A percentile compares a stretch with the other conserved stretches of the same genome.
These are phyloP conservation scores for Bryoglossum gracile DNA, from an alignment of 495 filamentous ascomycete species.

Conservation along the genomic window DNA sequence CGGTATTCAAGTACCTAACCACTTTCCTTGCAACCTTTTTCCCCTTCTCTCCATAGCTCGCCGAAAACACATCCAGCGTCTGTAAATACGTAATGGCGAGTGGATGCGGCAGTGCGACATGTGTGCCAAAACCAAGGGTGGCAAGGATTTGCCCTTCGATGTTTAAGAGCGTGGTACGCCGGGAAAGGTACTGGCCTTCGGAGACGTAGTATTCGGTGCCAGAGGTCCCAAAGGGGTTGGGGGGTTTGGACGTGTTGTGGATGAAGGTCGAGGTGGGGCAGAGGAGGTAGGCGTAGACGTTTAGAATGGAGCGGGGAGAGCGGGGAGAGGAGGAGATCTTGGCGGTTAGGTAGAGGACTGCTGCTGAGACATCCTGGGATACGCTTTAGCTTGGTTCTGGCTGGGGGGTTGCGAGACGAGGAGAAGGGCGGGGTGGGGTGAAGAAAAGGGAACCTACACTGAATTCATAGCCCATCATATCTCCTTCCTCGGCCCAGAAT, in stretches of 20 bases:
- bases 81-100: slow-evolving; percentile 92
- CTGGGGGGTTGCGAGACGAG: no score
- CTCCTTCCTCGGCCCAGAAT: slow-evolving; percentile 61
- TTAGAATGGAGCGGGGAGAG: slow-evolving; percentile 69
- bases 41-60: slow-evolving; percentile 20
- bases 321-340: slow-evolving; percentile 76
- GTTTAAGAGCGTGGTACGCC: slow-evolving; percentile 54
- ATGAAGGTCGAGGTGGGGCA: slow-evolving; percentile 55
- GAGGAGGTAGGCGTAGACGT: slow-evolving; percentile 77
- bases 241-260: slow-evolving; percentile 26
- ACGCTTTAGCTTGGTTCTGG: no score
- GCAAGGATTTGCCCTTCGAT: slow-evolving; percentile 70
- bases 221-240: no score
- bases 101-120: slow-evolving; percentile 76
- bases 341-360: slow-evolving; percentile 70
- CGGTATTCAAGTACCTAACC: slow-evolving; percentile 69
- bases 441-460: slow-evolving; percentile 33
- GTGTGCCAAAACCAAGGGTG: slow-evolving; percentile 70
- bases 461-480: slow-evolving; percentile 37
- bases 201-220: slow-evolving; percentile 65
- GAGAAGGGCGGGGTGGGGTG: no score
- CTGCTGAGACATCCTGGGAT: slow-evolving; percentile 83
- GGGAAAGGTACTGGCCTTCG: slow-evolving; percentile 59
- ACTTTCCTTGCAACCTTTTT: slow-evolving; percentile 50
- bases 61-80: slow-evolving; percentile 56